These are phyloP conservation scores for Xanthoconium separans DNA, from an alignment of 1,284 basidiomycete species.

Conservation along the genomic window DNA sequence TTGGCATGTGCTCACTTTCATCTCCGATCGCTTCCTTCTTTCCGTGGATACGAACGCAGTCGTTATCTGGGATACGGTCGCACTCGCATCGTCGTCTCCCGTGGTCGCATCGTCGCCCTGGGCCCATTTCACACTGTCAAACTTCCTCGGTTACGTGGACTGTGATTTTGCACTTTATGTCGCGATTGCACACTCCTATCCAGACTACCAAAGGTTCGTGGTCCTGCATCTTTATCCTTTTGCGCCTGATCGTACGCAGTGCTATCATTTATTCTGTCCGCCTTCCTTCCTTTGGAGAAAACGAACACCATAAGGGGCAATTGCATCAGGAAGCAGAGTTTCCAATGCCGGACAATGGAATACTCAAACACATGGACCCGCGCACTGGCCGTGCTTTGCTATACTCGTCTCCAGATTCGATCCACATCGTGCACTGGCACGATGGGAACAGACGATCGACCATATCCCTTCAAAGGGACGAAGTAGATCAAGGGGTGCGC, in stretches of 20 bases:
- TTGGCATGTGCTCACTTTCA: slow-evolving; percentile 17
- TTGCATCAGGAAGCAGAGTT: slow-evolving; percentile 15
- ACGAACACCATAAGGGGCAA: neutral
- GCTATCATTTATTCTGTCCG: slow-evolving; percentile 12
- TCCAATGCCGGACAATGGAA: slow-evolving; percentile 8
- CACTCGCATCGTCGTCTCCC: neutral
- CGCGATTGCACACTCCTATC: neutral
- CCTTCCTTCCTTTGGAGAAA: slow-evolving; percentile 4
- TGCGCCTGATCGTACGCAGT: slow-evolving; percentile 5
- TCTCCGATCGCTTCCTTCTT: slow-evolving; percentile 25
- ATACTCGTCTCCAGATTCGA: neutral
- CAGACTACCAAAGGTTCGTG: slow-evolving; percentile 11
- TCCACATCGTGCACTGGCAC: slow-evolving; percentile 25
- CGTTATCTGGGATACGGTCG: slow-evolving; percentile 20
- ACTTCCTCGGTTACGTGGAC: slow-evolving; percentile 5
- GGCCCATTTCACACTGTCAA: slow-evolving; percentile 12
- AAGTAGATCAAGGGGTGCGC: slow-evolving; percentile 17
- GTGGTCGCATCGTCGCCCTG: slow-evolving; percentile 2
- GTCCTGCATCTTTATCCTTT: neutral
- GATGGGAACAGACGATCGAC: slow-evolving; percentile 10
- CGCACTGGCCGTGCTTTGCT: slow-evolving; percentile 15
- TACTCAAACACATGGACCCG: slow-evolving; percentile 21
- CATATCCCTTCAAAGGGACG: slow-evolving; percentile 12
- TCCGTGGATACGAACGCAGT: slow-evolving; percentile 10
- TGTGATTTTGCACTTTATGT: slow-evolving; percentile 14